Conservation (phyloP, 106 monocot genomes). For the Platanthera zijinensis region DNA sequence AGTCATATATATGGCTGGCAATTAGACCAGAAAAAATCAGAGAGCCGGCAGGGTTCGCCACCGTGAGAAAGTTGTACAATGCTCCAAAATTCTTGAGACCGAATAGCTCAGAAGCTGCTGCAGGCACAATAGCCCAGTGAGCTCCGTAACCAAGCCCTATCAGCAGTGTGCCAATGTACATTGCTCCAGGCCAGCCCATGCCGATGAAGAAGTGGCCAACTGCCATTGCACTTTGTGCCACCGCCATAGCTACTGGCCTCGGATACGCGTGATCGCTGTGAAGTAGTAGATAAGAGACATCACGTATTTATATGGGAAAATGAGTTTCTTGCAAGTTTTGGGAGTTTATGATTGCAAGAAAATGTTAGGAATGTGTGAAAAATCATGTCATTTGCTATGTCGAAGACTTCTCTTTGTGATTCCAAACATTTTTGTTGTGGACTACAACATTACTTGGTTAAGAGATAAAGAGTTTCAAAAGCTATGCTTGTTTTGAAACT, state of each 20-base stretch:
- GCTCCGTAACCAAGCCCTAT: conserved; percentile 73
- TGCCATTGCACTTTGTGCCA: conserved; percentile 55
- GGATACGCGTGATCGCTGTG: conserved; percentile 64
- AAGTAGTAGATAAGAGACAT: background rate
- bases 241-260: conserved; percentile 48
- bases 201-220: conserved; percentile 66
- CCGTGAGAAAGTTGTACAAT: conserved; percentile 68
- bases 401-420: background rate
- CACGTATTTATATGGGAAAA: background rate
- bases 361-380: background rate
- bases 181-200: conserved; percentile 69
- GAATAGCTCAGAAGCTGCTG: conserved; percentile 66
- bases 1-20: conserved; percentile 60
- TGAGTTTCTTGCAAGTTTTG: too few species aligned
- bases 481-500: too few species aligned
- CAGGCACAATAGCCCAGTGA: conserved; percentile 80
- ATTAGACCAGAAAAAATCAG: conserved; percentile 66
- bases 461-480: too few species aligned
- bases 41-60: conserved; percentile 63
- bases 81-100: conserved; percentile 63
- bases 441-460: too few species aligned
- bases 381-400: background rate
- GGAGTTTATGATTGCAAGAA: too few species aligned
- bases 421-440: background rate
- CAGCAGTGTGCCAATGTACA: conserved; percentile 59